phyloP scores from a whole-genome alignment of 768 basidiomycete genomes.

The Postia placenta region DNA sequence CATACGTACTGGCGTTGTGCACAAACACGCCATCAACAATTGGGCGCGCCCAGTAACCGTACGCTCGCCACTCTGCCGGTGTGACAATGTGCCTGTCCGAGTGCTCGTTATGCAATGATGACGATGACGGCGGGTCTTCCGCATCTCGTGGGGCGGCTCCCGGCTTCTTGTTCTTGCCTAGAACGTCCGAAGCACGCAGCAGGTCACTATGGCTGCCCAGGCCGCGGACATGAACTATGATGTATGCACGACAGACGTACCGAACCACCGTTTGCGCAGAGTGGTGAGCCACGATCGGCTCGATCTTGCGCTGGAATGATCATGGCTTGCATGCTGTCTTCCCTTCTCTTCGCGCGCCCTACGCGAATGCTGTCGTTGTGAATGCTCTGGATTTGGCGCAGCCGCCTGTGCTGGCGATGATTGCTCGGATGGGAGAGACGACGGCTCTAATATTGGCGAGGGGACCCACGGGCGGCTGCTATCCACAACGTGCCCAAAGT shows the following conservation, averaged over 20 bases:
- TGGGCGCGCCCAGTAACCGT: conserved; percentile 50
- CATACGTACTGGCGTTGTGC: conserved; percentile 38
- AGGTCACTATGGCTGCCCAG: neutral
- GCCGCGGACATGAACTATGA: neutral
- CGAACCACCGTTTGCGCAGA: neutral
- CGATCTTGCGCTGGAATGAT: conserved; percentile 1
- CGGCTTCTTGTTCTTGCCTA: neutral
- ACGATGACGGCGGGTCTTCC: neutral
- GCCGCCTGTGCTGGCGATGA: neutral
- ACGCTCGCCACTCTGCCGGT: conserved; percentile 45
- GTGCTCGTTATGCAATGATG: too few relatives aligned
- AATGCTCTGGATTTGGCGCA: neutral
- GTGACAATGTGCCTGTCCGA: conserved; percentile 15
- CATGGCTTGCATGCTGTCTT: conserved; percentile 1
- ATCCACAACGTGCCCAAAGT: conserved; percentile 9
- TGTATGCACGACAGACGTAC: neutral
- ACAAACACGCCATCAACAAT: conserved; percentile 32
- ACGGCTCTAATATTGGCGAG: conserved; percentile 7
- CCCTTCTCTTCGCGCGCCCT: neutral
- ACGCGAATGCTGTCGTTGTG: neutral
- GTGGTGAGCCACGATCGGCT: conserved; percentile 6
- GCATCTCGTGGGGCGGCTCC: neutral
- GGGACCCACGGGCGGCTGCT: conserved; percentile 14
- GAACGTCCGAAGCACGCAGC: neutral
- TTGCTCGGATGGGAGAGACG: neutral